Evolutionary conservation across 495 filamentous ascomycete species (phyloP).

Genomic region (Geoglossum glabrum): DNA sequence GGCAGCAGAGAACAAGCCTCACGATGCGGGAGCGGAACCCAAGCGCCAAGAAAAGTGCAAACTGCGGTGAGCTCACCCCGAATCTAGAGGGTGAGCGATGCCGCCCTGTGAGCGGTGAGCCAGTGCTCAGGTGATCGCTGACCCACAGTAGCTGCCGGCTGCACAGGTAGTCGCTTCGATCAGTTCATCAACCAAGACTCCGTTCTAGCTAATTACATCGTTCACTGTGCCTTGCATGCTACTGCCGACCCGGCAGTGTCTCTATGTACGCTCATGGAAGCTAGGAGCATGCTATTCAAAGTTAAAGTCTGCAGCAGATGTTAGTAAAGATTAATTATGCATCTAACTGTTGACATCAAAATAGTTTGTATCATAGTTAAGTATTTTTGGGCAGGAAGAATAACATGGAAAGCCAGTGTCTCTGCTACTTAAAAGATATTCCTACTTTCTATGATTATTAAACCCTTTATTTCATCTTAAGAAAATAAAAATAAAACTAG

Average conservation of each 20-base stretch:
- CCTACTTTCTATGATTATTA: not conserved
- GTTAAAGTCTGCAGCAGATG: not conserved
- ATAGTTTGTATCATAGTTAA: not conserved
- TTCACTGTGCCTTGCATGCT: not conserved
- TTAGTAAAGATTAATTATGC: not conserved
- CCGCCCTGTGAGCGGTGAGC: no score
- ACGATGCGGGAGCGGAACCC: no score
- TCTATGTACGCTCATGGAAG: not conserved
- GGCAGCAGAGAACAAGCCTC: no score
- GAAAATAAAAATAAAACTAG: not conserved
- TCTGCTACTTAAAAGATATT: not conserved
- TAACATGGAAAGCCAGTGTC: not conserved
- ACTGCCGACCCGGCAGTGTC: not conserved
- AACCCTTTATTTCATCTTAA: not conserved
- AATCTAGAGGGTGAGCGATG: no score
- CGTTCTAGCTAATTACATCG: no score
- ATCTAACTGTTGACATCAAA: not conserved
- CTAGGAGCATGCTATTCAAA: not conserved
- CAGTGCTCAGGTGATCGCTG: no score
- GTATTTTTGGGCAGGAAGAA: not conserved
- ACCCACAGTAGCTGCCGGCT: no score
- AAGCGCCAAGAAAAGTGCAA: no score
- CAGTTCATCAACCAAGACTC: no score
- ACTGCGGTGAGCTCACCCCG: no score
- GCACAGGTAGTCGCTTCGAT: no score